Conservation (phyloP, 768 basidiomycete species). For the Mycena crocata region DNA sequence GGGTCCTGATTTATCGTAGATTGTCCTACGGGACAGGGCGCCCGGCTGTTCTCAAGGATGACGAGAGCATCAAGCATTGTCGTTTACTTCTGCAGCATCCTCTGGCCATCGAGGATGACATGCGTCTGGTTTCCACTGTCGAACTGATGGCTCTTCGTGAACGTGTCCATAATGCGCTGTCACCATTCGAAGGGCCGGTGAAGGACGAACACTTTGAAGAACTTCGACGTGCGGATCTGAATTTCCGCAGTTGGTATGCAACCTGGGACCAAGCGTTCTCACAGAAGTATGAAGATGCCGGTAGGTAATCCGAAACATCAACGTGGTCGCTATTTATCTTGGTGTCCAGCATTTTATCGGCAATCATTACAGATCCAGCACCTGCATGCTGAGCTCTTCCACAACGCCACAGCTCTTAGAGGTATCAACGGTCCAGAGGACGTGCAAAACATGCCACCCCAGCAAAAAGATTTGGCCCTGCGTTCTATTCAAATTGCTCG, state of each 20-base stretch:
- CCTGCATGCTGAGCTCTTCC: constrained; percentile 86
- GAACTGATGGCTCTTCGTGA: constrained; percentile 93
- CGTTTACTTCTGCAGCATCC: constrained; percentile 87
- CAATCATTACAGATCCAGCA: constrained; percentile 91
- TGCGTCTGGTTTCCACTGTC: constrained; percentile 94
- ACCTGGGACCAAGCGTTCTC: constrained; percentile 86
- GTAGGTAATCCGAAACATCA: constrained; percentile 49
- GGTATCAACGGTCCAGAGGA: constrained; percentile 90
- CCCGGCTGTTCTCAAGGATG: constrained; percentile 91
- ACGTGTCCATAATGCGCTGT: constrained; percentile 83
- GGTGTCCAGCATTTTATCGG: constrained; percentile 78
- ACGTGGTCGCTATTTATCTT: not conserved
- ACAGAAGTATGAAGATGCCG: constrained; percentile 85
- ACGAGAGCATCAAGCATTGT: constrained; percentile 89
- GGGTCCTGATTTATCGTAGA: constrained; percentile 53
- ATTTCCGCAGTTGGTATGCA: constrained; percentile 86
- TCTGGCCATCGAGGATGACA: constrained; percentile 90
- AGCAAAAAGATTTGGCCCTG: constrained; percentile 84
- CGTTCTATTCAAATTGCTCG: constrained; percentile 87
- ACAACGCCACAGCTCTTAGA: constrained; percentile 84
- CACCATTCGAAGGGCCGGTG: constrained; percentile 83
- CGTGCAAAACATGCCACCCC: constrained; percentile 82
- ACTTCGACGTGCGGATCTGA: constrained; percentile 77
- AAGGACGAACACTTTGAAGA: constrained; percentile 76
- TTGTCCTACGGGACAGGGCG: constrained; percentile 95